These are phyloP conservation scores for Ceratorhiza oryzae-sativae DNA, from an alignment of 1,284 basidiomycete genomes.

Conservation along the genomic window DNA sequence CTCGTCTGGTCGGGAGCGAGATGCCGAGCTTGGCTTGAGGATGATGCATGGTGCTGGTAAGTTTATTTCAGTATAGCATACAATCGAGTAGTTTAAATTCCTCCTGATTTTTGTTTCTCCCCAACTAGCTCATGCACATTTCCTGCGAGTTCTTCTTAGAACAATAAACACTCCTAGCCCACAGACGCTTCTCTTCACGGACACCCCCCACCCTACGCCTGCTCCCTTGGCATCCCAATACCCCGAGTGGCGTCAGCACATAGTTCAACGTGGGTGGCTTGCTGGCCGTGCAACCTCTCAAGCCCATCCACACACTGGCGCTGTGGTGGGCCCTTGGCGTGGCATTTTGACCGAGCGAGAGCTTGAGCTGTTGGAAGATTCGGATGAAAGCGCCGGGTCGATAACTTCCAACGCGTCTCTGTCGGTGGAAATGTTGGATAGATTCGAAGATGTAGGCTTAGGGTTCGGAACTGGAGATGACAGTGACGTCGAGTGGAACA, in stretches of 20 bases:
- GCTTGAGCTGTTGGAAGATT: background rate
- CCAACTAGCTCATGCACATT: slow-evolving; percentile 11
- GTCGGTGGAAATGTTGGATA: no score
- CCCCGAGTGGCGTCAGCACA: slow-evolving; percentile 33
- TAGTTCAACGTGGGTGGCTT: slow-evolving; percentile 30
- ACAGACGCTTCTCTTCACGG: background rate
- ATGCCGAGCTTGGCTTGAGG: slow-evolving; percentile 13
- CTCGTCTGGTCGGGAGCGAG: background rate
- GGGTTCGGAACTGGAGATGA: no score
- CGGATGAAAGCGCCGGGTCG: background rate
- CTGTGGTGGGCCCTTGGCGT: slow-evolving; percentile 11
- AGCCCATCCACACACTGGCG: background rate
- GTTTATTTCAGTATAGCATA: background rate
- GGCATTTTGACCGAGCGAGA: slow-evolving; percentile 11
- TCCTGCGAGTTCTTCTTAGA: slow-evolving; percentile 21
- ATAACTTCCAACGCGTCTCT: no score
- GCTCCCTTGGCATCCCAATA: slow-evolving; percentile 20
- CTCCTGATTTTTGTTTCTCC: background rate
- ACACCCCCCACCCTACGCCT: background rate
- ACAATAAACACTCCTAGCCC: slow-evolving; percentile 22
- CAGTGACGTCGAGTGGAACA: slow-evolving; percentile 25
- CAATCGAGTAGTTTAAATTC: no score
- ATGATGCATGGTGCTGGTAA: slow-evolving; percentile 28
- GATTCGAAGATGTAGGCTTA: no score
- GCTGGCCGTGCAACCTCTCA: slow-evolving; percentile 6